phyloP scores from a whole-genome alignment of 352 stramenopile species.

The Globisporangium paddicum region DNA sequence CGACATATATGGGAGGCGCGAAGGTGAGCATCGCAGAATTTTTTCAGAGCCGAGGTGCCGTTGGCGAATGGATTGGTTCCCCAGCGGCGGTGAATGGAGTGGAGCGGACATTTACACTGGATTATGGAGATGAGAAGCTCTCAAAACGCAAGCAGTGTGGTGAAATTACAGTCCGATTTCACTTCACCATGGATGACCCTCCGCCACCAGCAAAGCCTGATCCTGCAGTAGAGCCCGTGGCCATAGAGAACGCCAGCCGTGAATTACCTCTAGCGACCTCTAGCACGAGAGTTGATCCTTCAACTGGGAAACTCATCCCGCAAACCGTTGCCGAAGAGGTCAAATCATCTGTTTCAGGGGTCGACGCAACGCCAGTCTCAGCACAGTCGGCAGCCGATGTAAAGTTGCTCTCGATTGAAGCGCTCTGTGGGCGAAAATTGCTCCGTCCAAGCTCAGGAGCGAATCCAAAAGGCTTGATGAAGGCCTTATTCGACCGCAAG shows the following conservation, averaged over 20 bases:
- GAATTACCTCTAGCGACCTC: background rate
- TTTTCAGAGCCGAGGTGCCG: slow-evolving; percentile 9
- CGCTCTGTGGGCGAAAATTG: slow-evolving; percentile 27
- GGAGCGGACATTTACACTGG: slow-evolving; percentile 17
- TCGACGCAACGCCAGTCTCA: background rate
- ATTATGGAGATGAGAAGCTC: slow-evolving; percentile 28
- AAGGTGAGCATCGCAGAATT: slow-evolving; percentile 30
- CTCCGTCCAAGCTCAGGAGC: slow-evolving; percentile 15
- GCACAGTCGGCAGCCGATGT: slow-evolving; percentile 15
- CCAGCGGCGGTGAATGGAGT: background rate
- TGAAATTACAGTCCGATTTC: slow-evolving; percentile 31
- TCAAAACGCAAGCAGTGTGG: slow-evolving; percentile 31
- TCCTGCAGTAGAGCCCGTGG: background rate
- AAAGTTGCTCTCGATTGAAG: slow-evolving; percentile 32
- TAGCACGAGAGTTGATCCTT: background rate
- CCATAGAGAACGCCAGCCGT: background rate
- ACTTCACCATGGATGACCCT: slow-evolving; percentile 12
- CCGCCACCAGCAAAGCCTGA: background rate
- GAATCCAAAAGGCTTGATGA: slow-evolving; percentile 25
- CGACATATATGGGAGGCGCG: slow-evolving; percentile 36
- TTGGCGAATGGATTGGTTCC: slow-evolving; percentile 4
- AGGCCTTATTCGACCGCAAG: slow-evolving; percentile 36
- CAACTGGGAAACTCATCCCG: background rate
- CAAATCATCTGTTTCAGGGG: background rate
- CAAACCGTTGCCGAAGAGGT: background rate